These are phyloP conservation scores for Trichopus zeylanicus DNA, from an alignment of 116 monocot species.

Conservation along the genomic window DNA sequence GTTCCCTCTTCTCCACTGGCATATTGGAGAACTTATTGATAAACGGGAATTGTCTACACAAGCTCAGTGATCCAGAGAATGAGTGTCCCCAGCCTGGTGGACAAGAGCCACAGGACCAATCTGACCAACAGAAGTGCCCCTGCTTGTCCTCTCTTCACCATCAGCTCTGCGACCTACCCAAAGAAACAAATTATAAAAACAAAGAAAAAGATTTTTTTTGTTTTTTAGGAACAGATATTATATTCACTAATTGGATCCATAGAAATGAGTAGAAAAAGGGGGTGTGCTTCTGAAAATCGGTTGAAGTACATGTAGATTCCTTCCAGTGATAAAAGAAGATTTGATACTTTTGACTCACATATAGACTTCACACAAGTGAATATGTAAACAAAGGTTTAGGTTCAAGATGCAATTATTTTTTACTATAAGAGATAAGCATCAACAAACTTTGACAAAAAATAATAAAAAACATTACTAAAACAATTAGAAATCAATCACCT, in stretches of 20 bases:
- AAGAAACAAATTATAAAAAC: not conserved
- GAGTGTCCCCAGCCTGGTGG: slow-evolving; percentile 71
- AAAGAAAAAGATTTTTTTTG: slow-evolving; percentile 9
- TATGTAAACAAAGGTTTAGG: too few species aligned
- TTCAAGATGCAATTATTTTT: too few species aligned
- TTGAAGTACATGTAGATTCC: too few species aligned
- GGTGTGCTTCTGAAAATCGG: too few species aligned
- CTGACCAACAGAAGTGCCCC: slow-evolving; percentile 36
- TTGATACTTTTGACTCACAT: too few species aligned
- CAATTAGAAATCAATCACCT: slow-evolving; percentile 39
- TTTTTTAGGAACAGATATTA: too few species aligned
- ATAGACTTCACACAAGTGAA: not conserved
- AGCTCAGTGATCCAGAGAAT: slow-evolving; percentile 44
- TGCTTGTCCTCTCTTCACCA: slow-evolving; percentile 27
- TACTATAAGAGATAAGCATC: too few species aligned
- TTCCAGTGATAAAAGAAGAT: too few species aligned
- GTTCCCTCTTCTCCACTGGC: slow-evolving; percentile 54
- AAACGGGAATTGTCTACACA: slow-evolving; percentile 44
- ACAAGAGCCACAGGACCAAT: slow-evolving; percentile 46
- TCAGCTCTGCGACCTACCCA: slow-evolving; percentile 56
- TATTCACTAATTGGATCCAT: too few species aligned
- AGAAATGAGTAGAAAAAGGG: too few species aligned
- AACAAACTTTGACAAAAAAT: too few species aligned
- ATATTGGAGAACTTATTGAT: slow-evolving; percentile 59
- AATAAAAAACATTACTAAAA: too few species aligned